Conservation (phyloP, 345 rosid genomes). For the Microcos paniculata region DNA sequence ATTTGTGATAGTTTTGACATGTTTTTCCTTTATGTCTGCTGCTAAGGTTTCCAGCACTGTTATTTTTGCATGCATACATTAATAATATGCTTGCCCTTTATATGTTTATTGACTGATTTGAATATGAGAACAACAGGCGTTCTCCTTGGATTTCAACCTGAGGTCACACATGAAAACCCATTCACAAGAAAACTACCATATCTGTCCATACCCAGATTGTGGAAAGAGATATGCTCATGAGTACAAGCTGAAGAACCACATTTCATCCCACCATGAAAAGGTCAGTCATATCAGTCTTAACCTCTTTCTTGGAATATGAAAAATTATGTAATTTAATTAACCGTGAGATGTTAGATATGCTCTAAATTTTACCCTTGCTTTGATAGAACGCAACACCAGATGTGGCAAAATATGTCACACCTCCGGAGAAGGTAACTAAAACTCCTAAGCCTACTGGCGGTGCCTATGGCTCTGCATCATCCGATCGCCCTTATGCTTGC, state of each 20-base stretch:
- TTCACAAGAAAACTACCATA: constrained; percentile 95
- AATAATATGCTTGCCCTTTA: not conserved
- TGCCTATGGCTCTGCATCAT: constrained; percentile 60
- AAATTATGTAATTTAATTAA: not conserved
- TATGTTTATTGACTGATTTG: constrained; percentile 5
- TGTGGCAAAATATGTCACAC: constrained; percentile 57
- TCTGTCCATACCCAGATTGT: constrained; percentile 87
- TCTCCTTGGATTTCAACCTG: constrained; percentile 96
- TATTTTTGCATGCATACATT: not conserved
- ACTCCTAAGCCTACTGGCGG: constrained; percentile 52
- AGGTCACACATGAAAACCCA: constrained; percentile 99
- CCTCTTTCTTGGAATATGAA: not conserved
- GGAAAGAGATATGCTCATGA: constrained; percentile 99
- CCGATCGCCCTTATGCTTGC: constrained; percentile 87
- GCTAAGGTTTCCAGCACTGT: constrained; percentile 8
- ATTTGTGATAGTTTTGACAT: constrained; percentile 10
- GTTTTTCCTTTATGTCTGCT: not conserved
- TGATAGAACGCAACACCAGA: constrained; percentile 56
- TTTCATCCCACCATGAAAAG: constrained; percentile 83
- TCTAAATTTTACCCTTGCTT: not conserved
- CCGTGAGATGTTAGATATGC: constrained; percentile 1
- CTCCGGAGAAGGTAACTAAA: constrained; percentile 66
- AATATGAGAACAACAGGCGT: constrained; percentile 61
- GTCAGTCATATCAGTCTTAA: constrained; percentile 29
- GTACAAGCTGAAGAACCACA: constrained; percentile 91